A percentile compares a stretch with the other conserved stretches of the same genome.
Evolutionary conservation across 306 rosid species (phyloP).

Genomic region (Cucurbita ficifolia): DNA sequence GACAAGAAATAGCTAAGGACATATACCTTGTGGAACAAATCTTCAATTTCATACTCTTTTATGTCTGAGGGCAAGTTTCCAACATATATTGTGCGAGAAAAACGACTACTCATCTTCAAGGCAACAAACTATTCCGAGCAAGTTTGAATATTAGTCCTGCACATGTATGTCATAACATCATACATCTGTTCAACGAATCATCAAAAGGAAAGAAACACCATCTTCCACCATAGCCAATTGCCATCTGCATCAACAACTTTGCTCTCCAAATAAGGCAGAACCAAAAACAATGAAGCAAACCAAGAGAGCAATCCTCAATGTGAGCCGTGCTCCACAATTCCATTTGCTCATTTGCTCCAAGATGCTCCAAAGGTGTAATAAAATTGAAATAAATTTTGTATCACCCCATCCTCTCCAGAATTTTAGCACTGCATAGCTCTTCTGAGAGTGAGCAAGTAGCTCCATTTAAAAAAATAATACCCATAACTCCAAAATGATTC

Average conservation of each 20-base stretch:
- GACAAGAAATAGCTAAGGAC: neutral
- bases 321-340: constrained; percentile 99
- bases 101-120: constrained; percentile 83
- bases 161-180: constrained; percentile 14
- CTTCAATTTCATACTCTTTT: constrained; percentile 82
- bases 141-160: constrained; percentile 26
- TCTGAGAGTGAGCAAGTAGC: constrained; percentile 95
- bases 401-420: constrained; percentile 91
- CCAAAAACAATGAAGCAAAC: constrained; percentile 97
- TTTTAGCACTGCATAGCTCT: constrained; percentile 82
- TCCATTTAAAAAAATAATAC: constrained; percentile 73
- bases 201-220: constrained; percentile 9
- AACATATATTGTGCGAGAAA: constrained; percentile 97
- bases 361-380: constrained; percentile 93
- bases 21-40: constrained; percentile 75
- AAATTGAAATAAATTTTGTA: constrained; percentile 76
- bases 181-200: constrained; percentile 11
- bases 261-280: constrained; percentile 44
- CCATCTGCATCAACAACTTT: constrained; percentile 33
- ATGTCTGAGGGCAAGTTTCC: constrained; percentile 96
- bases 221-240: constrained; percentile 21
- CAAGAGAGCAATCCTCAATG: constrained; percentile 99
- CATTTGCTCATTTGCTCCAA: constrained; percentile 99
- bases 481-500: constrained; percentile 94
- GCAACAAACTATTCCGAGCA: constrained; percentile 3